These are phyloP conservation scores for Musa troglodytarum DNA, from an alignment of 176 grass and related monocot genomes.

Conservation along the genomic window DNA sequence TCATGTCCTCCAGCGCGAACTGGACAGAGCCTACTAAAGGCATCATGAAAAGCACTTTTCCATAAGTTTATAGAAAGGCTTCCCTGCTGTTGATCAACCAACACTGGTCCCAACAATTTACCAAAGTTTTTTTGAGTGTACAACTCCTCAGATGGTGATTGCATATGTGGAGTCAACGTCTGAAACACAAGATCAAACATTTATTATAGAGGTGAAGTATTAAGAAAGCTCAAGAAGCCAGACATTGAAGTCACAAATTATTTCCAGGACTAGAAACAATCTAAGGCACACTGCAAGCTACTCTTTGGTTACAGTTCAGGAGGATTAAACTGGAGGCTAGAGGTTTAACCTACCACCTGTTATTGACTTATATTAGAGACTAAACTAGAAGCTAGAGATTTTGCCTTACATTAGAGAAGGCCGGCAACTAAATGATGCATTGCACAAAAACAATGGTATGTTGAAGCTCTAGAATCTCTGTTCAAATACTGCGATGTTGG, in stretches of 20 bases:
- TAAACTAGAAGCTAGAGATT: too few species aligned
- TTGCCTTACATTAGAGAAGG: too few species aligned
- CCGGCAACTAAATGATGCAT: too few species aligned
- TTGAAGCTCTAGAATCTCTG: too few species aligned
- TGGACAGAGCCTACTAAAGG: constrained; percentile 64
- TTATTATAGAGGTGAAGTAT: neutral
- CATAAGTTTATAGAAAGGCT: constrained; percentile 66
- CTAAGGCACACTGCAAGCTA: too few species aligned
- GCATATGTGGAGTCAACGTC: constrained; percentile 81
- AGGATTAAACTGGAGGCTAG: too few species aligned
- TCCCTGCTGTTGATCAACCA: constrained; percentile 52
- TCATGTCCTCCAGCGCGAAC: constrained; percentile 58
- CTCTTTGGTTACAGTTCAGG: too few species aligned
- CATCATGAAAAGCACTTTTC: constrained; percentile 68
- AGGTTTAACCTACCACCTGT: too few species aligned
- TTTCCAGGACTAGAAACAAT: too few species aligned
- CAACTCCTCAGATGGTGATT: constrained; percentile 38
- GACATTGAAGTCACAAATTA: neutral
- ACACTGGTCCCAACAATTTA: constrained; percentile 27
- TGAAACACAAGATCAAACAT: constrained; percentile 26
- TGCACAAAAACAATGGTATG: too few species aligned
- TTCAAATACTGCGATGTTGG: too few species aligned
- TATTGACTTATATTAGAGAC: too few species aligned
- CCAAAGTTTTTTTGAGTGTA: constrained; percentile 27
- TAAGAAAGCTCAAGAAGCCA: neutral